Evolutionary conservation across 2,329 filamentous ascomycete genomes (phyloP), one percentile per base, ranked within the genome.

Genomic region (Aspergillus sp.): DNA sequence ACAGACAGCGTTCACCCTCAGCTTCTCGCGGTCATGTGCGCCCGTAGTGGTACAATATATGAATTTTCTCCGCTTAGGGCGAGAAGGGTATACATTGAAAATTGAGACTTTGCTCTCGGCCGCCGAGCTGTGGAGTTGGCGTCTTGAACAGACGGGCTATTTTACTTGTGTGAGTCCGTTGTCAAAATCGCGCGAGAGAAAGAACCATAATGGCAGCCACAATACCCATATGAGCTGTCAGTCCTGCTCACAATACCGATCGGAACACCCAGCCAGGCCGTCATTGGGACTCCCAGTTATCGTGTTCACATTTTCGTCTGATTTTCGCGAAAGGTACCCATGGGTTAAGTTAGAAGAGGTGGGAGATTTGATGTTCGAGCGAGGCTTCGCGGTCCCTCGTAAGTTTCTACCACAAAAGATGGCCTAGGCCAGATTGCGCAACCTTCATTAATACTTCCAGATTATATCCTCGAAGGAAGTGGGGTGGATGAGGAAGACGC

Each of bases 21-120:
- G 87, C 69, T 88, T 88, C 69, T 86, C 83, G 0, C 79, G 83
- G 0, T 84, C 85, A 0, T 84, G 83, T 2, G 82, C 82, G 0
- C 85, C 87, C 53, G 74, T 87, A 53, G 81, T 87, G 51, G 83
- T 78, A 1, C 85, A 88, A 63, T 88, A 88, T 69, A 87, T 80
- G 70, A 87, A 87, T 58, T 74, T 88, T 11, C 82, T 87, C 50
- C 83, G 86, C 58, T 76, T 88, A 0, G 85, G 85, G 2, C 84
- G 82, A 68, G 71, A 71, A 1, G 85, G 85, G 4, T 88, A 84
- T 1, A 65, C 62, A 51, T 10, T 7, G 19, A 42, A 42, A 17
- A 22, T 42, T 17, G 17, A 7, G 11, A 22, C 40, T 10, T 22
- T 42, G 3, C 40, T 42, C 19, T 13, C 19, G 16, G 10, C 19